These are phyloP conservation scores for Pachyrhizus erosus DNA, from an alignment of 306 rosid species.

Conservation along the genomic window DNA sequence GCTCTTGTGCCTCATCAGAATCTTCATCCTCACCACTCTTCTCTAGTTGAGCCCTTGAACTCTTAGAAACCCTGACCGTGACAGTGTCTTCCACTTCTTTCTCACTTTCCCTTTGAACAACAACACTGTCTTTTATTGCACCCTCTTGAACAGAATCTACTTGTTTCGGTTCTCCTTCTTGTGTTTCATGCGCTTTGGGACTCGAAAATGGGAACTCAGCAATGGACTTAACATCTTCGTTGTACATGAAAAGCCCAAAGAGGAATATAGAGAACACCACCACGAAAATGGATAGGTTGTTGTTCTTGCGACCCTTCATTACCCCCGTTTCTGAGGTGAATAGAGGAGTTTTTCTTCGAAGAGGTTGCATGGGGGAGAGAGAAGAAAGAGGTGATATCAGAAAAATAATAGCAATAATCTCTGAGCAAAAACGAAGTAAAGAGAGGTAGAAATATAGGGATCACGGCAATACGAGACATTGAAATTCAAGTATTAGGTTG, in stretches of 20 bases:
- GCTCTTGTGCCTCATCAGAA: constrained; percentile 63
- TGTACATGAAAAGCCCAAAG: constrained; percentile 94
- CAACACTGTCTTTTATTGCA: not conserved
- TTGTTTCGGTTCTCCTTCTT: constrained; percentile 38
- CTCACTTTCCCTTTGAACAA: constrained; percentile 36
- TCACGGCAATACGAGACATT: constrained; percentile 39
- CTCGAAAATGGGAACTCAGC: constrained; percentile 90
- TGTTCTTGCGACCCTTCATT: constrained; percentile 85
- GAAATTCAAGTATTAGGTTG: constrained; percentile 45
- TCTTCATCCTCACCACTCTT: constrained; percentile 48
- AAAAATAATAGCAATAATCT: not conserved
- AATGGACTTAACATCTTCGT: constrained; percentile 89
- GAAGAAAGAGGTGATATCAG: constrained; percentile 3
- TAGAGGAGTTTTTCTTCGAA: constrained; percentile 74
- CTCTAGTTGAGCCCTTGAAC: constrained; percentile 54
- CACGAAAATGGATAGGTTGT: constrained; percentile 73
- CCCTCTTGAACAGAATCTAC: constrained; percentile 12
- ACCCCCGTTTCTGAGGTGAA: constrained; percentile 63
- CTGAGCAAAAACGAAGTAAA: constrained; percentile 35
- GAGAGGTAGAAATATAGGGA: constrained; percentile 63
- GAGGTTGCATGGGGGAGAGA: constrained; percentile 66
- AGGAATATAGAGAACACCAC: constrained; percentile 82
- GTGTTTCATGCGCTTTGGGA: constrained; percentile 69
- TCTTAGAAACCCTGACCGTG: constrained; percentile 33
- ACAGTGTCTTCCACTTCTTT: constrained; percentile 23